Evolutionary conservation across 257 asterid genomes (phyloP).

Genomic region (Solanum paucissectum): DNA sequence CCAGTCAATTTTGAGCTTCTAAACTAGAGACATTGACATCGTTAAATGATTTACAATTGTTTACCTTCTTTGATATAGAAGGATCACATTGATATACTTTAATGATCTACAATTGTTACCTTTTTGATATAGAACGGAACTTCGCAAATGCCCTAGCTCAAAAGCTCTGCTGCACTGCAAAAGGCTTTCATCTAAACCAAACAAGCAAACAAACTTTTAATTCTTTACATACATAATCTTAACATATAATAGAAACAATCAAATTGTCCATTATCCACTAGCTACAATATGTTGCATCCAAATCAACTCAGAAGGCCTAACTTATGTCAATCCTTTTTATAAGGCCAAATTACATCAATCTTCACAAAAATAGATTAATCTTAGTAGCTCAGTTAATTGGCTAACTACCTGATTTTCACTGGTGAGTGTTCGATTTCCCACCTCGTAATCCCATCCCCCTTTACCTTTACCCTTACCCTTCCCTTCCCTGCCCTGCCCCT

Average conservation of each 20-base stretch:
- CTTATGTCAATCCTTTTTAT: background rate
- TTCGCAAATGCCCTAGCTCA: background rate
- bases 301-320: background rate
- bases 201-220: background rate
- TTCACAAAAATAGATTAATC: background rate
- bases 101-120: background rate
- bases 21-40: background rate
- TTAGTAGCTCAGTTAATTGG: background rate
- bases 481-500: accelerated
- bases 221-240: background rate
- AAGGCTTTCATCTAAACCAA: background rate
- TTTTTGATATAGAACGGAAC: background rate
- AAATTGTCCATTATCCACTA: background rate
- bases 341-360: background rate
- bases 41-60: background rate
- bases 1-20: background rate
- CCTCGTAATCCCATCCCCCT: background rate
- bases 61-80: background rate
- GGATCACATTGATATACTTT: background rate
- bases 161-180: background rate
- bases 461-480: background rate
- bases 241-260: background rate
- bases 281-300: background rate
- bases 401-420: background rate
- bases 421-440: background rate